Evolutionary conservation across 2,329 filamentous ascomycete species (phyloP).

Genomic region (Microdochium trichocladiopsis): DNA sequence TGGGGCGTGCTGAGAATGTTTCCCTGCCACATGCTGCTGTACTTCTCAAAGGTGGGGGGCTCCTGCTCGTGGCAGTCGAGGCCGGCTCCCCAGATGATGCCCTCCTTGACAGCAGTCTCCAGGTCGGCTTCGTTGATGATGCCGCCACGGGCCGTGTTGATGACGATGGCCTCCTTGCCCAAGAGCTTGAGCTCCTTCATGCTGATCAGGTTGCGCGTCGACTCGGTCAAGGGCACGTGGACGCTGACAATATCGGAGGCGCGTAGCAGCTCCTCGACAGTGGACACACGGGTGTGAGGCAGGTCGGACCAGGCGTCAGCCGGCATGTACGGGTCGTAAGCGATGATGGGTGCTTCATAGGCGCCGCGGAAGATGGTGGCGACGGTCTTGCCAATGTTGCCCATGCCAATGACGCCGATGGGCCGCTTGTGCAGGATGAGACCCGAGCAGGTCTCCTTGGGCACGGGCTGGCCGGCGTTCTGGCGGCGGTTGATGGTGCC

Average conservation of each 20-base stretch:
- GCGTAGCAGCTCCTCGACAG: constrained; percentile 22
- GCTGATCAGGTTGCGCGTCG: constrained; percentile 23
- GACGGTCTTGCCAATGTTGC: constrained; percentile 26
- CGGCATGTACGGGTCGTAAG: constrained; percentile 26
- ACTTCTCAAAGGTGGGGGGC: constrained; percentile 25
- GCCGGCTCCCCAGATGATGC: constrained; percentile 29
- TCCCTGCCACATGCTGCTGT: constrained; percentile 22
- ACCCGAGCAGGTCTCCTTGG: constrained; percentile 33
- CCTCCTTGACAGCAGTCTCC: constrained; percentile 19
- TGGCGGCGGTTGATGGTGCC: constrained; percentile 21
- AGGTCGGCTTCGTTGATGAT: constrained; percentile 30
- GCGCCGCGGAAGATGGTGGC: constrained; percentile 27
- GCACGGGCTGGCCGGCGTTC: constrained; percentile 16
- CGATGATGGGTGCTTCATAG: constrained; percentile 24
- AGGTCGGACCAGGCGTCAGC: constrained; percentile 23
- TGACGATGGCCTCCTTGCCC: constrained; percentile 29
- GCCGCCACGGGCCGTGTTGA: constrained; percentile 31
- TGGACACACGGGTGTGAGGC: constrained; percentile 18
- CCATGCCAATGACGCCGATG: constrained; percentile 30
- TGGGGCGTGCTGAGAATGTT: constrained; percentile 34
- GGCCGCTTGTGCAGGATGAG: constrained; percentile 24
- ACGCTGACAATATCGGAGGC: constrained; percentile 26
- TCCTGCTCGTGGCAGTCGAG: constrained; percentile 32
- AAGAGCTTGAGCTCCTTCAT: constrained; percentile 23
- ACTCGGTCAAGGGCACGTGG: constrained; percentile 26